Evolutionary conservation across 108 stramenopile genomes (phyloP), one percentile per base, ranked within the genome.

Genomic region (Skeletonema potamos): DNA sequence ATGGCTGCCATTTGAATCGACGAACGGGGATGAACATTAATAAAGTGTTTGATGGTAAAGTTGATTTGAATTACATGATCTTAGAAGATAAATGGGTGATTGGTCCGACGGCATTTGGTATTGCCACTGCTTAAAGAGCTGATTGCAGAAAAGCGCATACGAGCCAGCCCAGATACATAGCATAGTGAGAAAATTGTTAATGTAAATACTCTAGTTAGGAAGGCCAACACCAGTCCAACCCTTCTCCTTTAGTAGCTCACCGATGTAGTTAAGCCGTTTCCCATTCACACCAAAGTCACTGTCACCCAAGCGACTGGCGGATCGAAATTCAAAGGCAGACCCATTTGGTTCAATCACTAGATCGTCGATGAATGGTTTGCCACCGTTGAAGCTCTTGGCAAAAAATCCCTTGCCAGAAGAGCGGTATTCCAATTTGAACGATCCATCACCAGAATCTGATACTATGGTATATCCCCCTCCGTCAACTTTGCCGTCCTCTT

Each of bases 351-450:
- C 83, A 32, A 95, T 62, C 22, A 81, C 76, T 58, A 95, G 70
- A 76, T 95, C 94, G 69, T 95, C 94, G 0, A 90, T 75, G 66
- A 92, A 95, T 15, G 94, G 91, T 51, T 89, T 92, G n/a, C 92
- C 92, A 27, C 77, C 91, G 59, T 95, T 95, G 76, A 95, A 88
- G 22, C 83, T 75, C 68, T 89, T 95, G 24, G 94, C 94, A 59
- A 91, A 92, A 64, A 82, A 82, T 4, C 89, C 91, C 63, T 87
- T 88, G 1, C 91, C 91, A 30, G 77, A 73, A 17, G 82, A 84
- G 36, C 85, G 87, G 74, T 83, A 94, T 58, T 94, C 93, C 43
- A 92, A 59, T 27, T 69, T 43, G 18, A 85, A 85, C 3, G 44
- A 64, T 8, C 90, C 88, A 57, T 65, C 68, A 57, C 60, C 68